Percentiles rank a stretch among this genome's conserved stretches.
These are phyloP conservation scores for Fraxinus velutina DNA, from an alignment of 305 asterid species.

Conservation along the genomic window DNA sequence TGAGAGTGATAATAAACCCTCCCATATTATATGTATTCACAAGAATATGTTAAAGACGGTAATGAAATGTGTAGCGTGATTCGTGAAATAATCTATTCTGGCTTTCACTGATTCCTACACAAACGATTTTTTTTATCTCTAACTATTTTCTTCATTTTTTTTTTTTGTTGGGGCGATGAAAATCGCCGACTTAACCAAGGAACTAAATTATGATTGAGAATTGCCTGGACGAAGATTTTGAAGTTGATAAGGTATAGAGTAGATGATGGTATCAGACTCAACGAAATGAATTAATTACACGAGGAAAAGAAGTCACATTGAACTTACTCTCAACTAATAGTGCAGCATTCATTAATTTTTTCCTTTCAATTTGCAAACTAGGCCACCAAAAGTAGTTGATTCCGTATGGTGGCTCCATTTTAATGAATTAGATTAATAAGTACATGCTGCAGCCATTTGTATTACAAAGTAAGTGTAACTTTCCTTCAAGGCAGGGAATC, in stretches of 20 bases:
- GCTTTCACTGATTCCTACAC: neutral
- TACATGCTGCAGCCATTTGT: neutral
- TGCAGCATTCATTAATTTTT: neutral
- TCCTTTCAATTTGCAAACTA: neutral
- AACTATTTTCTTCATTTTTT: neutral
- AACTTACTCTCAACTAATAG: neutral
- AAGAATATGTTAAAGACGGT: neutral
- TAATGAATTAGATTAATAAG: neutral
- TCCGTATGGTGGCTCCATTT: neutral
- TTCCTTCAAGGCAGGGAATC: neutral
- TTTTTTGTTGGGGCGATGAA: neutral
- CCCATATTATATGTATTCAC: neutral
- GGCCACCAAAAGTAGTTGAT: constrained; percentile 3
- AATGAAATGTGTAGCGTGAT: neutral
- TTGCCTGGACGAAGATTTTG: neutral
- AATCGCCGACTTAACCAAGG: neutral
- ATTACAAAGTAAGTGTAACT: neutral
- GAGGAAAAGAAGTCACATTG: neutral
- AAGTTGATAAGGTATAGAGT: neutral
- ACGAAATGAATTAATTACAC: neutral
- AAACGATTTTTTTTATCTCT: neutral
- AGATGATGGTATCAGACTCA: neutral
- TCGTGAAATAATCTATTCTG: neutral
- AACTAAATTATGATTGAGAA: neutral
- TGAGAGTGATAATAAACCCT: neutral